These are phyloP conservation scores for Chamaenerion angustifolium DNA, from an alignment of 345 rosid species.

Conservation along the genomic window DNA sequence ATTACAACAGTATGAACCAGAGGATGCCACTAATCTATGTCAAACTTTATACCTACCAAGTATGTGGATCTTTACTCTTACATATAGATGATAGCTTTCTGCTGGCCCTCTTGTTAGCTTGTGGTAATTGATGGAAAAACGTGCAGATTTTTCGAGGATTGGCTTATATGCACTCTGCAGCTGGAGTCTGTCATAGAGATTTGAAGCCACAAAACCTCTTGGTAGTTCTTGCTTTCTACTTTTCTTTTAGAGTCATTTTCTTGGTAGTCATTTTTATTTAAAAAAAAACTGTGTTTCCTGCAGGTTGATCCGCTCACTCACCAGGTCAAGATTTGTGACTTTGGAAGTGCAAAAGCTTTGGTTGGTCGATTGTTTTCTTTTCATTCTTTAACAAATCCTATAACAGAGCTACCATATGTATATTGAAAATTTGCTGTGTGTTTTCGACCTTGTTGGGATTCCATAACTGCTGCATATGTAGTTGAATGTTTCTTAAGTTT, in stretches of 20 bases:
- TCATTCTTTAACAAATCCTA: no score
- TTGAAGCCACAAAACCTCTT: conserved; percentile 29
- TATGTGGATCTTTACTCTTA: conserved; percentile 12
- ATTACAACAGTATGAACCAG: conserved; percentile 45
- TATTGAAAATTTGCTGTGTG: no score
- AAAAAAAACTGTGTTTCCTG: conserved; percentile 1
- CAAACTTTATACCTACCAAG: conserved; percentile 74
- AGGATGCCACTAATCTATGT: conserved; percentile 73
- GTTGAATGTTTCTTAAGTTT: no score
- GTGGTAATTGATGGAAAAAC: conserved; percentile 1
- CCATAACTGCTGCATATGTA: no score
- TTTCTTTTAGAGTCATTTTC: not conserved
- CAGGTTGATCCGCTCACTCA: conserved; percentile 43
- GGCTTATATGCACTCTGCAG: conserved; percentile 24
- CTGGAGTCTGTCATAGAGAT: conserved; percentile 31
- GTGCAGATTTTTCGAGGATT: conserved; percentile 24
- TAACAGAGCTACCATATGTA: no score
- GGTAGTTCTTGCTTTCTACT: conserved; percentile 9
- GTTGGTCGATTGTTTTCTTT: conserved; percentile 12
- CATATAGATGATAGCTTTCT: not conserved
- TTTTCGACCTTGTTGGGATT: no score
- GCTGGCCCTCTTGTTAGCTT: conserved; percentile 3
- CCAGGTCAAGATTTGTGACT: conserved; percentile 45
- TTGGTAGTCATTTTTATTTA: not conserved
- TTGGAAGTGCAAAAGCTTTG: conserved; percentile 50